Base-by-base conservation (phyloP, 495 filamentous ascomycete species). In the Xylaria grammica region DNA sequence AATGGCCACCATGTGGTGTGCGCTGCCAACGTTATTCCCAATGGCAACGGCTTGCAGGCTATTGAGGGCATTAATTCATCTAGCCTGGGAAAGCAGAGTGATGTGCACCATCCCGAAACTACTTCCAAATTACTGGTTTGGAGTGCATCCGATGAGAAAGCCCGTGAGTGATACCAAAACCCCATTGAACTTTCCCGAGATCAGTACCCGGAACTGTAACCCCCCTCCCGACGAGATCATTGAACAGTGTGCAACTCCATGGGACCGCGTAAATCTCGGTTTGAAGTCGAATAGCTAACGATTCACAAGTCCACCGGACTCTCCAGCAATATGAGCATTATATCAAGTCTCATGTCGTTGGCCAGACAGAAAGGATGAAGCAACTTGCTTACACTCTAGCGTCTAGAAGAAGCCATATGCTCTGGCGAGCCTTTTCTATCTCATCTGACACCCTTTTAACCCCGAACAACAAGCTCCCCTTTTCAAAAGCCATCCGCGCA, bases 61-160 rank as follows among this genome's bases (percentile, higher is more conserved):
- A 34, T n/a, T n/a, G 20, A 53, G 6, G 9, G n/a, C 4, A 53
- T n/a, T n/a, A 19, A 36, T 34, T 26, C 13, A 22, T 10, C 29
- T 36, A 53, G 30, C 30, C 32, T 15, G 9, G 20, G 20, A 32
- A 26, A 34, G 9, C 29, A 20, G 19, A 20, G 11, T 32, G 29
- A 10, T 19, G 19, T 15, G 1, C 11, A 10, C 9, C 13, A 36
- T 24, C 30, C 15, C 1, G n/a, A 10, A 42, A 27, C 27, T 17
- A 58, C 13, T 3, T 52, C 62, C 1, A 65, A 27, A 46, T 60
- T 77, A n/a, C 65, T 77, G 3, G 69, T 74, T 15, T 74, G 69
- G 68, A 65, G 65, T 7, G 72, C 74, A 3, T 58, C 68, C 2
- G 73, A 75, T 30, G 67, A 74, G 50, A 66, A 66, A n/a, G 70